Percentiles rank a stretch among this genome's conserved stretches.
Conservation (phyloP, 116 monocot genomes). For the Zostera marina region DNA sequence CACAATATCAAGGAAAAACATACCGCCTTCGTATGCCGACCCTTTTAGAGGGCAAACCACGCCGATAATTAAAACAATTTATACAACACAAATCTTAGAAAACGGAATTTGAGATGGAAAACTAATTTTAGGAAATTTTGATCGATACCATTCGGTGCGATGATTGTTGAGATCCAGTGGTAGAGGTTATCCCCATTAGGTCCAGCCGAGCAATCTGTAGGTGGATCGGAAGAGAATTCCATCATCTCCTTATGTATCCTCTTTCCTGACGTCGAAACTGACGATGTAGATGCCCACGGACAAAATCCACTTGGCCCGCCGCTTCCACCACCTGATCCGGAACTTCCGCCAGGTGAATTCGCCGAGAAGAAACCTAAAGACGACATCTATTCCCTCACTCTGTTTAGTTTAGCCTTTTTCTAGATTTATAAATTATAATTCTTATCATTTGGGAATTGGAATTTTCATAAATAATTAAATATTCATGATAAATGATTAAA, state of each 20-base stretch:
- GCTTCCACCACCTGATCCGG: slow-evolving; percentile 13
- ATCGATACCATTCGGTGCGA: slow-evolving; percentile 52
- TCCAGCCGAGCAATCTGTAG: slow-evolving; percentile 67
- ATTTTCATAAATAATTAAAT: too few relatives aligned
- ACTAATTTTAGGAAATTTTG: neutral
- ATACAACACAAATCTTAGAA: neutral
- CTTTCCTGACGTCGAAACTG: slow-evolving; percentile 49
- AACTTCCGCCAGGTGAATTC: slow-evolving; percentile 2
- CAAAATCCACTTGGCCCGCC: slow-evolving; percentile 27
- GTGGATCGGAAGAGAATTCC: slow-evolving; percentile 53
- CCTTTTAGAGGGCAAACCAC: slow-evolving; percentile 20
- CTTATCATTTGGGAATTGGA: too few relatives aligned
- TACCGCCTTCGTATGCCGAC: slow-evolving; percentile 80
- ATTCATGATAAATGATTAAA: too few relatives aligned
- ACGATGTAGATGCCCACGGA: slow-evolving; percentile 45
- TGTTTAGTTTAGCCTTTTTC: too few relatives aligned
- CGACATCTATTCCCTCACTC: slow-evolving; percentile 5
- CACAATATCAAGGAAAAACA: slow-evolving; percentile 75
- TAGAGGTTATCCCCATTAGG: slow-evolving; percentile 90
- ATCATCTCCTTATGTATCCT: slow-evolving; percentile 74
- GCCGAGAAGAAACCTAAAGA: slow-evolving; percentile 17
- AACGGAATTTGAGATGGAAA: neutral
- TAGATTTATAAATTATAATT: too few relatives aligned
- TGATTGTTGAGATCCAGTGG: slow-evolving; percentile 87
- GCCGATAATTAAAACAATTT: neutral